Conservation (phyloP, 768 basidiomycete genomes). For the Panaeolus papilionaceus region DNA sequence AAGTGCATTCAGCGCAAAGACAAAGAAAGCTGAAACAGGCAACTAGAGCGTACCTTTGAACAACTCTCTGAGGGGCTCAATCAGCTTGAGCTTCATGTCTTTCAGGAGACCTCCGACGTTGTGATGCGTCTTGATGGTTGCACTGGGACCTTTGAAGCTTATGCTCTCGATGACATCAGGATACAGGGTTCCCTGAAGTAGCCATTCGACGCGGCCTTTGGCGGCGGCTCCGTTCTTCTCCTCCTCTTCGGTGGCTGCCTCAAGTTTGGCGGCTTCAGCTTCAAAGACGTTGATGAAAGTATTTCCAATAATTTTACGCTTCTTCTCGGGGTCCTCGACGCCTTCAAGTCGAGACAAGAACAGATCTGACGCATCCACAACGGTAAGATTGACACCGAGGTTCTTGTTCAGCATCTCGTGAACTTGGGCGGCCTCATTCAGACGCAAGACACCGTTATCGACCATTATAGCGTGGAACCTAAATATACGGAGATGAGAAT, state of each 20-base stretch:
- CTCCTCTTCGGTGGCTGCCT: slow-evolving; percentile 80
- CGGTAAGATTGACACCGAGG: slow-evolving; percentile 95
- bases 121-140: slow-evolving; percentile 99
- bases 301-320: slow-evolving; percentile 98
- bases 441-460: slow-evolving; percentile 95
- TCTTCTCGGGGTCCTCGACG: slow-evolving; percentile 94
- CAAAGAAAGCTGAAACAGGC: background rate
- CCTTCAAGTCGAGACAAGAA: slow-evolving; percentile 91
- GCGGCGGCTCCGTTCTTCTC: slow-evolving; percentile 67
- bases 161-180: slow-evolving; percentile 99
- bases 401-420: slow-evolving; percentile 91
- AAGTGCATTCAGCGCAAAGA: slow-evolving; percentile 6
- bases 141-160: slow-evolving; percentile 98
- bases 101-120: slow-evolving; percentile 96
- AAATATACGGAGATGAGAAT: slow-evolving; percentile 13
- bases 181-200: slow-evolving; percentile 96
- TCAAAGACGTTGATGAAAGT: slow-evolving; percentile 99
- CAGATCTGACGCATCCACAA: slow-evolving; percentile 93
- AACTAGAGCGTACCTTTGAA: slow-evolving; percentile 80
- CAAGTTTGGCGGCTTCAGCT: slow-evolving; percentile 89
- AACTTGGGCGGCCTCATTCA: slow-evolving; percentile 91
- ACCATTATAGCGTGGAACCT: slow-evolving; percentile 99
- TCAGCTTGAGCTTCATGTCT: slow-evolving; percentile 98
- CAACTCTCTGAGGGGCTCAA: slow-evolving; percentile 95
- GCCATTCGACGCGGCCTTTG: slow-evolving; percentile 95